Evolutionary conservation across 495 filamentous ascomycete genomes (phyloP), one percentile per base, ranked within the genome.

Genomic region (Penicillium bialowiezense): DNA sequence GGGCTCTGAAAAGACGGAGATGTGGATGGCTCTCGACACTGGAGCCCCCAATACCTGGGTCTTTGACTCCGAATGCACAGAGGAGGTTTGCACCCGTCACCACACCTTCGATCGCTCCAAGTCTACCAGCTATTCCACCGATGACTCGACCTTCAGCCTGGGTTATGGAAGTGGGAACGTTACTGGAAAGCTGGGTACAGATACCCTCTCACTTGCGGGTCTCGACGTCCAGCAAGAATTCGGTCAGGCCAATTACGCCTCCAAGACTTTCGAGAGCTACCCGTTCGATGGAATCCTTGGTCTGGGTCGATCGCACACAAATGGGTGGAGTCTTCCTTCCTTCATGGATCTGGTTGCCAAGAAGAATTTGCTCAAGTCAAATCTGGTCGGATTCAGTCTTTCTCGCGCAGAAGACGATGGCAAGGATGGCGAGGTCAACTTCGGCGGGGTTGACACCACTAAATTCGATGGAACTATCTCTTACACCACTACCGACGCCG

Each of bases 271-370:
- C 64, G 51, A 67, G 23, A 76, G 75, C 52, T 93, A 90, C 56
- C 85, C 89, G 14, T 86, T 93, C 54, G 90, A 95, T 59, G 90
- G 90, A n/a, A 93, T 95, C 40, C 66, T 95, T 5, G 90, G 88
- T 6, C 68, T 95, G n/a, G 83, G 83, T 7, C 82, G 68, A 55
- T 70, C 66, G 42, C 68, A 51, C 56, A 70, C 57, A 31, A 66
- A 49, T 29, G 65, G 63, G 6, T 73, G 72, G 55, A 64, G 66
- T 9, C 73, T 74, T 7, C 76, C 83, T 23, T 84, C 79, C 1
- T 81, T 90, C 55, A 77, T 91, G 69, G 77, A 83, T 29, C 58
- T 69, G 20, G 70, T 92, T 18, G 71, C 69, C n/a, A 53, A 76
- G 3, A 67, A 79, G n/a, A 76, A 79, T 23, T 42, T 78, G 3